These are phyloP conservation scores for Cornus kousa DNA, from an alignment of 148 eudicot species.

Conservation along the genomic window DNA sequence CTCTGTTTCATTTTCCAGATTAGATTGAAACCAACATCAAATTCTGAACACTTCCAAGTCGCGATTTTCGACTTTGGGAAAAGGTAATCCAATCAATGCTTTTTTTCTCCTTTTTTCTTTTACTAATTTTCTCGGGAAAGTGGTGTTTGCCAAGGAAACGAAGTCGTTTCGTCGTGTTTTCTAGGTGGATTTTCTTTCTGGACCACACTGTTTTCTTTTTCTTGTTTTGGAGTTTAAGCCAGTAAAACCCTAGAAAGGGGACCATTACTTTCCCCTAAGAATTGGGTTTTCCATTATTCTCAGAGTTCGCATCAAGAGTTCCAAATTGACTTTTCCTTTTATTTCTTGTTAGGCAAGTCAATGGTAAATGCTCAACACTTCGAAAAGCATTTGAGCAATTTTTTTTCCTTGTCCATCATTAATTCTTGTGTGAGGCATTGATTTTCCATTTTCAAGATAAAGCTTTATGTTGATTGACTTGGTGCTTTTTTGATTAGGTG, in stretches of 20 bases:
- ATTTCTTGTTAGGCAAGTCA: background rate
- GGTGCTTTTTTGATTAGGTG: slow-evolving; percentile 7
- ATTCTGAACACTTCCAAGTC: background rate
- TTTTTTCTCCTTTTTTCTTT: background rate
- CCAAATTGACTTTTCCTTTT: background rate
- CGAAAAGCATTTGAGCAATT: background rate
- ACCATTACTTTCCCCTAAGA: background rate
- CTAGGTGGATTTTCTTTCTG: too few relatives aligned
- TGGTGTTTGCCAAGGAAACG: background rate
- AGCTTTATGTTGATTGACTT: background rate
- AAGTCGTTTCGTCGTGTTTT: background rate
- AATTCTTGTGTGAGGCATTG: background rate
- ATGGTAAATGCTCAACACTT: background rate
- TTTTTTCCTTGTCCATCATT: background rate
- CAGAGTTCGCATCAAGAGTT: background rate
- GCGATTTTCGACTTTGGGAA: slow-evolving; percentile 10
- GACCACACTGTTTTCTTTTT: background rate
- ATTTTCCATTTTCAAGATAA: background rate
- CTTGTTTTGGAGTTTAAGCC: background rate
- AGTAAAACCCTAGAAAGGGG: slow-evolving; percentile 11
- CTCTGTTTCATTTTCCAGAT: background rate
- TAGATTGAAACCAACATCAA: background rate
- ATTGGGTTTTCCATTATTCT: background rate
- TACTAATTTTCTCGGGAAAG: background rate
- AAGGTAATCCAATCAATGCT: slow-evolving; percentile 1